Base-by-base conservation (phyloP, 495 filamentous ascomycete genomes). In the Penicillium riverlandense region DNA sequence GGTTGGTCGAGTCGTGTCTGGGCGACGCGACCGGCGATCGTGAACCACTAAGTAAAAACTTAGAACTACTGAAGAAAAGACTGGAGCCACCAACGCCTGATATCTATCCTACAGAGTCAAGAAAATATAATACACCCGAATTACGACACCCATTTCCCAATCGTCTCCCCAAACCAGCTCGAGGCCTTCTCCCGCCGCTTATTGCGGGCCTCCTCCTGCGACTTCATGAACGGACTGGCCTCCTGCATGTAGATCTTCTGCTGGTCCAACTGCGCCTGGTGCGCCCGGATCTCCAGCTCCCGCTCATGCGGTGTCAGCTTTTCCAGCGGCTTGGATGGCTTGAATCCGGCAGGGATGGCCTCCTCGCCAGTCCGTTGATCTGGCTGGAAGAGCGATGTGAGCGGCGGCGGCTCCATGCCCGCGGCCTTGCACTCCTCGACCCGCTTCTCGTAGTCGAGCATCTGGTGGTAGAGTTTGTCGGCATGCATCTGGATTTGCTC, bases 401-500 rank as follows among this genome's bases (percentile, higher is more conserved):
- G 50, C 5, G 69, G 65, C 12, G 65, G 61, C 7, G 63, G 57
- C 38, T 70, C 57, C 10, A 40, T 45, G 0, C 83, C 83, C 47
- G 79, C 81, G 1, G 72, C 67, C 64, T 79, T 82, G 14, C 86
- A 86, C 51, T 79, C 71, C 43, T 82, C 72, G 15, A 85, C 76
- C 50, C 70, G 75, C 34, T 65, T 65, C 65, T 96, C 88, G 56
- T 90, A 88, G 38, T 75, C 72, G 13, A 91, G 63, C 84, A 95
- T 85, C 48, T 81, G 76, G 49, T 92, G 88, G 60, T 90, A 96
- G 29, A 96, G 71, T 42, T 75, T 80, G 65, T 96, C 89, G 40
- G 88, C 90, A 63, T 94, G 88, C 85, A 98, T 86, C 67, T 98
- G 92, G 47, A 98, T 95, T 43, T 79, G 71, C 68, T 97, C 92